These are phyloP conservation scores for Lignosus rhinocerotis DNA, from an alignment of 1,284 basidiomycete genomes.

Conservation along the genomic window DNA sequence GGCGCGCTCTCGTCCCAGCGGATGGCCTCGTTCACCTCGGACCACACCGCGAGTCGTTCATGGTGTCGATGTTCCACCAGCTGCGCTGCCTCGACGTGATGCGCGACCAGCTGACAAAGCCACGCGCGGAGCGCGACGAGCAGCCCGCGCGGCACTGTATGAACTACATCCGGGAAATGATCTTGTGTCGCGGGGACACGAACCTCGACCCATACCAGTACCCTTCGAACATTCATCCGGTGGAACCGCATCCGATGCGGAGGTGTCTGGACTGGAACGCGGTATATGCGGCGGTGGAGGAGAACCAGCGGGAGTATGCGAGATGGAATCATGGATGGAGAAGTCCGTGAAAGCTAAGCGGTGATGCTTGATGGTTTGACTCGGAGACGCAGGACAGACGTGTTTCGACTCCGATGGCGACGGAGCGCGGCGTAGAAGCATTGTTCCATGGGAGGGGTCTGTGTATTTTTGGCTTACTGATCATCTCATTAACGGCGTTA, in stretches of 20 bases:
- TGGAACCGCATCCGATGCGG: constrained; percentile 22
- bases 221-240: constrained; percentile 21
- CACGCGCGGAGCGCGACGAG: constrained; percentile 13
- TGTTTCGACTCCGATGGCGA: too few species aligned
- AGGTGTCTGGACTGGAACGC: constrained; percentile 26
- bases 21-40: constrained; percentile 24
- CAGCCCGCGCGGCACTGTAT: constrained; percentile 26
- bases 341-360: not conserved
- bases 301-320: constrained; percentile 20
- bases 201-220: constrained; percentile 27
- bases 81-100: constrained; percentile 27
- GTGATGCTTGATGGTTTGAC: too few species aligned
- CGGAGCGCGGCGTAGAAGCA: too few species aligned
- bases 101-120: constrained; percentile 22
- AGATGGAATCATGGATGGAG: not conserved
- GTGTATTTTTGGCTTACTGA: too few species aligned
- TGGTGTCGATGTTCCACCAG: constrained; percentile 26
- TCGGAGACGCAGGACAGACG: too few species aligned
- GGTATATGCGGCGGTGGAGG: constrained; percentile 24
- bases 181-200: constrained; percentile 26
- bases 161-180: constrained; percentile 27
- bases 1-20: constrained; percentile 23
- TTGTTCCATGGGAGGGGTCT: too few species aligned
- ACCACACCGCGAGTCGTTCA: constrained; percentile 19
- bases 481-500: too few species aligned